Evolutionary conservation across 2,329 filamentous ascomycete genomes (phyloP).

Genomic region (Pyrenochaeta sp.): DNA sequence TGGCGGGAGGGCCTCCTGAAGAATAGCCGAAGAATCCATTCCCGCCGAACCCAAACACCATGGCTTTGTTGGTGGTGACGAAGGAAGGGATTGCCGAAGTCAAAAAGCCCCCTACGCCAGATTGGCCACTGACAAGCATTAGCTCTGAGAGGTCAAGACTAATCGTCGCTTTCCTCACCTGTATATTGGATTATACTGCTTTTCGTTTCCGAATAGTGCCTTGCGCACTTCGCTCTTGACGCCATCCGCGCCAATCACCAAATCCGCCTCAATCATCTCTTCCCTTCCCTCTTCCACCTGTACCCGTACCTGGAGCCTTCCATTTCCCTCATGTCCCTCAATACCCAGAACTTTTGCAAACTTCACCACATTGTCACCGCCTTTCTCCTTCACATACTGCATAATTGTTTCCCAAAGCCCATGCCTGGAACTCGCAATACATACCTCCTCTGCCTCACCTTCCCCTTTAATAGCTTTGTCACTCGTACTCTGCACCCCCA

Average conservation of each 20-base stretch:
- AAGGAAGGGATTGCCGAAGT: slow-evolving; percentile 42
- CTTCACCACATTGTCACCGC: slow-evolving; percentile 14
- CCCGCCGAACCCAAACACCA: slow-evolving; percentile 57
- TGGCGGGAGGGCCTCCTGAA: slow-evolving; percentile 38
- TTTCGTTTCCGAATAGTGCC: slow-evolving; percentile 24
- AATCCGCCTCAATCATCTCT: slow-evolving; percentile 30
- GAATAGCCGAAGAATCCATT: slow-evolving; percentile 63
- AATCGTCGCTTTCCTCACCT: slow-evolving; percentile 17
- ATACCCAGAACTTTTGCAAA: slow-evolving; percentile 20
- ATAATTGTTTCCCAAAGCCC: slow-evolving; percentile 33
- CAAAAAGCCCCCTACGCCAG: slow-evolving; percentile 58
- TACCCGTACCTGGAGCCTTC: slow-evolving; percentile 16
- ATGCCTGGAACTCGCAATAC: slow-evolving; percentile 29
- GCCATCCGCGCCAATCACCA: slow-evolving; percentile 43
- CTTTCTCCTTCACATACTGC: slow-evolving; percentile 14
- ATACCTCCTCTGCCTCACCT: slow-evolving; percentile 18
- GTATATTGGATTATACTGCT: slow-evolving; percentile 22
- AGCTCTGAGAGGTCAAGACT: not conserved
- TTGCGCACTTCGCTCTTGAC: slow-evolving; percentile 33
- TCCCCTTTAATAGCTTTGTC: slow-evolving; percentile 11
- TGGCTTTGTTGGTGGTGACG: slow-evolving; percentile 40
- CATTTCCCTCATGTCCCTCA: slow-evolving; percentile 6
- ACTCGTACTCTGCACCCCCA: slow-evolving; percentile 21
- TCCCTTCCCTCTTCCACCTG: not conserved
- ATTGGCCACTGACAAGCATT: slow-evolving; percentile 20